Base-by-base conservation (phyloP, 2,329 filamentous ascomycete genomes). In the Fusarium azukiicola region DNA sequence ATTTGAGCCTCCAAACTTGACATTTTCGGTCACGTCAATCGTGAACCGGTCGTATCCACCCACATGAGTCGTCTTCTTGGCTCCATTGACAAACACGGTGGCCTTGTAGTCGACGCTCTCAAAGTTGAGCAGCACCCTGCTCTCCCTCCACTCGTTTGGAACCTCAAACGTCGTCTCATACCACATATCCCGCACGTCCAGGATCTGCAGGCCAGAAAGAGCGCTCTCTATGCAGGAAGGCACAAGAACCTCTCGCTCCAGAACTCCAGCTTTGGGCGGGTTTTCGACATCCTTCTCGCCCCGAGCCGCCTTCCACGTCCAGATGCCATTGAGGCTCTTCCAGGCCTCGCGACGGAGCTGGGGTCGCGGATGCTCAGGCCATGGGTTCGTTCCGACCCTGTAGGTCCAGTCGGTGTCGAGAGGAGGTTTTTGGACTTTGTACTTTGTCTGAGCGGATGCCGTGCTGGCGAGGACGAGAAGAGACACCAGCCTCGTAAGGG, bases 351-450 rank as follows among this genome's bases (percentile, higher is more conserved):
- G 90, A 47, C 89, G 88, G 13, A 94, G 89, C 78, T 91, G 91
- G 5, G 92, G 92, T 0, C 92, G 90, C 14, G 92, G 92, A 77
- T 94, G 89, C 66, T 94, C 91, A 4, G 90, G 90, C 92, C 92
- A 93, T 0, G 92, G 91, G 50, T 90, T 85, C 2, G 87, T 91
- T 46, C 91, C 91, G 27, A 92, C 90, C 9, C 88, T 84, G 71
- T 87, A 84, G 2, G 91, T 93, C 91, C 91, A 93, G 13, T 89
- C 86, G 5, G 90, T 92, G 75, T 90, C 89, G 5, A 91, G 86
- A 0, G 88, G 89, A 19, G 88, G 87, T 12, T 81, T 86, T 72
- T 88, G 83, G 1, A 87, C 83, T 36, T 84, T 74, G 80, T 90
- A 89, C 1, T 86, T 85, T 12, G 67, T 78, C 32, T 80, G 78